phyloP scores from a whole-genome alignment of 179 eudicot genomes.

The Drosera spatulata region DNA sequence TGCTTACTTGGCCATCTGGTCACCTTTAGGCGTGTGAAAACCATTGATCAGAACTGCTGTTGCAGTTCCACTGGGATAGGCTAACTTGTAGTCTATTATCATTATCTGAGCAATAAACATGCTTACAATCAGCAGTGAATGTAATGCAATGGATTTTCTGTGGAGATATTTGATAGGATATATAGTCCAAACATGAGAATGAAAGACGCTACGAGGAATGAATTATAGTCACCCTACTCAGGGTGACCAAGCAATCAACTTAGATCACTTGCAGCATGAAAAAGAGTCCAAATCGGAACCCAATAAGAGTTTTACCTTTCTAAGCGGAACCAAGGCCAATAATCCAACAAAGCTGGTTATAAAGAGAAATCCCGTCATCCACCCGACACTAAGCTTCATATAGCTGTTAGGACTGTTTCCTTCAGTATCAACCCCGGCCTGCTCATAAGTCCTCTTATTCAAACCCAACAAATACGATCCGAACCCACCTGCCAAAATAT shows the following conservation, averaged over 20 bases:
- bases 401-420: slow-evolving; percentile 59
- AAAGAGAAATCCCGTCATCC: slow-evolving; percentile 83
- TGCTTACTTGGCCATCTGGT: slow-evolving; percentile 46
- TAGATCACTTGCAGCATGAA: too few relatives aligned
- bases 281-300: too few relatives aligned
- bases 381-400: slow-evolving; percentile 60
- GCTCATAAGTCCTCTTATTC: slow-evolving; percentile 70
- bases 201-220: too few relatives aligned
- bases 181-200: too few relatives aligned
- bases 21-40: slow-evolving; percentile 75
- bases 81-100: slow-evolving; percentile 75
- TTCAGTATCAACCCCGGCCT: slow-evolving; percentile 57
- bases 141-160: too few relatives aligned
- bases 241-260: too few relatives aligned
- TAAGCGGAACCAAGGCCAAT: slow-evolving; percentile 74
- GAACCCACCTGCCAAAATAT: slow-evolving; percentile 59
- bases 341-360: slow-evolving; percentile 74
- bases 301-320: slow-evolving; percentile 39
- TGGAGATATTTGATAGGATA: too few relatives aligned
- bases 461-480: slow-evolving; percentile 74
- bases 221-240: too few relatives aligned
- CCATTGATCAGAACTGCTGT: slow-evolving; percentile 90
- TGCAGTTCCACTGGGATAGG: slow-evolving; percentile 93
- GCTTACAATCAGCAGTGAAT: too few relatives aligned
- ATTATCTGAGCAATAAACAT: slow-evolving; percentile 32